Conservation (phyloP, 2,329 filamentous ascomycete genomes). For the Beauveria sp. region DNA sequence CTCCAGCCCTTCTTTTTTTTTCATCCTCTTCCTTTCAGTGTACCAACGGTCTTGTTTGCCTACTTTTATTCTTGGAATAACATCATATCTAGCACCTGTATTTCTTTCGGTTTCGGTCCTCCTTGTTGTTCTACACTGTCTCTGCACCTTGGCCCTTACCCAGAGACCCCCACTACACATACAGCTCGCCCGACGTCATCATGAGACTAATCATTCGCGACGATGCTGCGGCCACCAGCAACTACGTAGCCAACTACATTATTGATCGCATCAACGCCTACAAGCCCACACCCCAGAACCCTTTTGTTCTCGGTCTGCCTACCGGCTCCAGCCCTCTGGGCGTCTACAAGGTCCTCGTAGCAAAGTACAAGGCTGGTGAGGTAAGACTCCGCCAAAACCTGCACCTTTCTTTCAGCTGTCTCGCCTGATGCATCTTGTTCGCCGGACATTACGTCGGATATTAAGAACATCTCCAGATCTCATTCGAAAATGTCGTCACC, state of each 20-base stretch:
- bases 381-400: slow-evolving; percentile 23
- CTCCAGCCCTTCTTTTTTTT: slow-evolving; percentile 4
- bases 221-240: slow-evolving; percentile 58
- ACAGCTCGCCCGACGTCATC: slow-evolving; percentile 18
- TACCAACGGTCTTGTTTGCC: neutral
- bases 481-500: slow-evolving; percentile 81
- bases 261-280: slow-evolving; percentile 75
- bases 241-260: slow-evolving; percentile 76
- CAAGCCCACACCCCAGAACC: slow-evolving; percentile 61
- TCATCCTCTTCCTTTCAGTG: slow-evolving; percentile 14
- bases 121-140: neutral
- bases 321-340: slow-evolving; percentile 75
- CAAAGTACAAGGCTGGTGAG: slow-evolving; percentile 59
- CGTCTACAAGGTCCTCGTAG: slow-evolving; percentile 70
- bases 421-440: too few species aligned
- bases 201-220: slow-evolving; percentile 84
- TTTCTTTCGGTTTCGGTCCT: neutral
- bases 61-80: neutral
- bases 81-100: neutral
- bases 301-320: slow-evolving; percentile 76
- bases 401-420: neutral
- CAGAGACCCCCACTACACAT: neutral
- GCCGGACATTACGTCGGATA: neutral
- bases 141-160: neutral
- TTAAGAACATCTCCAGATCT: slow-evolving; percentile 45